These are phyloP conservation scores for Petunia hybrid DNA, from an alignment of 305 asterid species.

Conservation along the genomic window DNA sequence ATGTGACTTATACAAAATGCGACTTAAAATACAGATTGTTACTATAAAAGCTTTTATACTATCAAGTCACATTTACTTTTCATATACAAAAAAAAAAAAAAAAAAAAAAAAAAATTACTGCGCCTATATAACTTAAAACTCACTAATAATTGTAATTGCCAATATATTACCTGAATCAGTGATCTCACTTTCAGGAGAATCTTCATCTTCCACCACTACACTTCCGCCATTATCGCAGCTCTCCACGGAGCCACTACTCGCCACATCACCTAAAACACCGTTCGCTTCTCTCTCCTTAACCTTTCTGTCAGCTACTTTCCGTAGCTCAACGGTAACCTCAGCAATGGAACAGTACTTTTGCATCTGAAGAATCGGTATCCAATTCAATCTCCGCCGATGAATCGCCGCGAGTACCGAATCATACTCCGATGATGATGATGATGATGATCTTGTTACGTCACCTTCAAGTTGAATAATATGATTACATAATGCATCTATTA, in stretches of 20 bases:
- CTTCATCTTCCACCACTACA: constrained; percentile 60
- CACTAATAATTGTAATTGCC: too few relatives aligned
- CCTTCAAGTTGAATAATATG: constrained; percentile 82
- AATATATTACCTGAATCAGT: constrained; percentile 68
- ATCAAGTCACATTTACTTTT: too few relatives aligned
- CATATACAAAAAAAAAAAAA: too few relatives aligned
- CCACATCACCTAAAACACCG: constrained; percentile 44
- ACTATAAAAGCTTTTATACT: too few relatives aligned
- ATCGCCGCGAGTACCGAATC: constrained; percentile 80
- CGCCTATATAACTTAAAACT: too few relatives aligned
- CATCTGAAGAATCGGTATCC: constrained; percentile 98
- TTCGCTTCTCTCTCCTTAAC: constrained; percentile 50
- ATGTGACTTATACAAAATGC: too few relatives aligned
- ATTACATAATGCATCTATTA: constrained; percentile 82
- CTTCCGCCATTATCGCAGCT: constrained; percentile 56
- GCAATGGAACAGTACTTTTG: constrained; percentile 91
- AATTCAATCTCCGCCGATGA: constrained; percentile 80
- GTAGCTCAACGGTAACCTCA: constrained; percentile 76
- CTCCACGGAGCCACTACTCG: constrained; percentile 37
- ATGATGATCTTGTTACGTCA: constrained; percentile 21
- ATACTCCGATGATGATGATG: constrained; percentile 46
- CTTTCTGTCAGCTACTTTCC: constrained; percentile 64
- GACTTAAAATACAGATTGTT: too few relatives aligned
- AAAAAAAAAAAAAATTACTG: too few relatives aligned
- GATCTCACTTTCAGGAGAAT: constrained; percentile 63